Base-by-base conservation (phyloP, 2,329 filamentous ascomycete genomes). In the Zopfia rhizophila region DNA sequence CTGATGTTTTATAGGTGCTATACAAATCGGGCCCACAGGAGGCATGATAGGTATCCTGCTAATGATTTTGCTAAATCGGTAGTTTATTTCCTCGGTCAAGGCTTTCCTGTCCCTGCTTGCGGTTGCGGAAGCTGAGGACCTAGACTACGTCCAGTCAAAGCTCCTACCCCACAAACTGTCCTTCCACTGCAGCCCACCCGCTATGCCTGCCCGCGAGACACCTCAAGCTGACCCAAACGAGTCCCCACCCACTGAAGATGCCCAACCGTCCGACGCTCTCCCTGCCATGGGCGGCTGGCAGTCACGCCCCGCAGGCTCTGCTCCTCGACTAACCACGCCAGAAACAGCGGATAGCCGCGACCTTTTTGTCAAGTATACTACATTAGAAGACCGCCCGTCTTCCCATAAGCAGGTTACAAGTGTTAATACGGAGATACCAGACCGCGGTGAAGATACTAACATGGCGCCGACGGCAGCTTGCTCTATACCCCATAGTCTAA, bases 91-190 rank as follows among this genome's bases (percentile, higher is more conserved):
- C 35, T 49, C 18, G 18, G 29, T 40, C 7, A 45, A 18, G 29
- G 47, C 36, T 36, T 50, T 50, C 22, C 47, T 50, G 30, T 42
- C 47, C 17, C 41, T 45, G 25, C 47, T 50, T 32, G 37, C 42
- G 36, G 25, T 38, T 41, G 36, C 41, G 21, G 42, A 50, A 45
- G 18, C 47, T 27, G 30, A 50, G 25, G 17, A 45, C 21, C 29
- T 50, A 37, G 36, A 50, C 41, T 50, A 50, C 21, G 37, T 45
- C 24, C 29, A 38, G 41, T 41, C 31, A 37, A 50, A 50, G 36
- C 47, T 50, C 35, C 18, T 50, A 37, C 47, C 37, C 41, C 37
- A 45, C 38, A 45, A 32, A 31, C 35, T 50, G 24, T 25, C 25
- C 13, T 45, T 50, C 23, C n/a, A 48, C 40, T 36, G 33, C 14